Evolutionary conservation across 164 flowering plant species (phyloP), one percentile per base, ranked within the genome.

Genomic region (Sedum album): DNA sequence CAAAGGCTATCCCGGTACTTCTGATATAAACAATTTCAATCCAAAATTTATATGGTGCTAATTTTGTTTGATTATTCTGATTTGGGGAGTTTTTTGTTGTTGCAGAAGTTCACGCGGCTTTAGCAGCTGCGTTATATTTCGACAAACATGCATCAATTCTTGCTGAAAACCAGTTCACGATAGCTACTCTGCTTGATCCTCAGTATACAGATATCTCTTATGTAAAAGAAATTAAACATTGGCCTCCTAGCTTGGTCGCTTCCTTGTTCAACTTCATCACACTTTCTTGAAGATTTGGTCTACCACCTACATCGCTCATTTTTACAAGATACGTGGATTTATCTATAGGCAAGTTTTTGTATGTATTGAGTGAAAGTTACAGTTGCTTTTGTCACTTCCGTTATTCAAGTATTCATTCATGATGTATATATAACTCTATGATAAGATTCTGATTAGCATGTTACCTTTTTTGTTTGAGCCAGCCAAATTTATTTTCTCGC

Each of bases 221-320:
- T 69, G 88, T 85, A 18, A 83, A 75, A 75, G 85, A 85, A 48
- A 82, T 71, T 23, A 87, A 83, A 83, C 91, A 87, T 67, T 87
- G 91, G 91, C 91, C 91, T 35, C 88, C 91, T n/a, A 85, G 88
- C 74, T 75, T 87, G 74, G 82, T 87, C 46, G 75, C 79, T 71
- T 87, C 88, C 23, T 79, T 87, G 80, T 79, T 76, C 66, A 79
- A 76, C 60, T 87, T 85, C 78, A 83, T 87, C 74, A 87, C 88
- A 14, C 86, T 87, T 41, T 79, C 86, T 17, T 86, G 76, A 69
- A n/a, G 36, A 38, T 53, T 63, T 1, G 31, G 17, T 26, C 17
- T 51, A n/a, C n/a, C n/a, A n/a, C n/a, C n/a, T n/a, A 55, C 31
- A 15, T 26, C 28, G 2, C 61, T 51, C 57, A 18, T 23, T 9